Evolutionary conservation across 2,329 filamentous ascomycete genomes (phyloP).

Genomic region (Didymella exigua): DNA sequence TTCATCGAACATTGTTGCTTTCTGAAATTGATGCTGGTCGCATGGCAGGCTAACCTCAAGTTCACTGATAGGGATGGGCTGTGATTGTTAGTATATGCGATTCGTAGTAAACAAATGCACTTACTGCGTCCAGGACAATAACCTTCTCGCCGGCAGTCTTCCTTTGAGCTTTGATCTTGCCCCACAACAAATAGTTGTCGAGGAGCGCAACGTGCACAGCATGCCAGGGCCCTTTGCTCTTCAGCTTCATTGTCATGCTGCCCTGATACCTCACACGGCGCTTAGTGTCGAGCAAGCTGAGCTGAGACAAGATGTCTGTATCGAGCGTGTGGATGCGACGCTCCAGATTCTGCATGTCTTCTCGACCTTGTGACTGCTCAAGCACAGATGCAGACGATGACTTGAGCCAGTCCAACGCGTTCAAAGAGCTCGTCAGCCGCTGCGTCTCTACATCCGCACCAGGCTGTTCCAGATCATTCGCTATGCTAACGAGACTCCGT

Average conservation of each 20-base stretch:
- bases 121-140: slow-evolving; percentile 27
- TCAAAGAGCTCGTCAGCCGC: slow-evolving; percentile 21
- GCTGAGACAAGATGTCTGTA: slow-evolving; percentile 17
- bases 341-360: slow-evolving; percentile 34
- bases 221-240: slow-evolving; percentile 41
- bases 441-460: slow-evolving; percentile 11
- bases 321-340: slow-evolving; percentile 31
- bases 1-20: slow-evolving; percentile 36
- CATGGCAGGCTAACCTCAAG: slow-evolving; percentile 20
- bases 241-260: slow-evolving; percentile 34
- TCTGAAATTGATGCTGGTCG: slow-evolving; percentile 27
- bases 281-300: slow-evolving; percentile 23
- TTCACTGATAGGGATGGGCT: slow-evolving; percentile 29
- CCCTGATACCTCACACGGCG: slow-evolving; percentile 34
- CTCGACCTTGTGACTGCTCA: slow-evolving; percentile 24
- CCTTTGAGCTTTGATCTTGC: slow-evolving; percentile 32
- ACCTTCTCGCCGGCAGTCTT: slow-evolving; percentile 17
- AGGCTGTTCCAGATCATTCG: background rate
- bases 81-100: background rate
- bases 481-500: slow-evolving; percentile 19
- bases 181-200: slow-evolving; percentile 42
- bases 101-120: background rate
- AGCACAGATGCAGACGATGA: slow-evolving; percentile 16
- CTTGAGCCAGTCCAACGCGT: slow-evolving; percentile 23
- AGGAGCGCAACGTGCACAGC: slow-evolving; percentile 37